These are phyloP conservation scores for Tolypocladium inflatum DNA, from an alignment of 2,329 filamentous ascomycete genomes.

Conservation along the genomic window DNA sequence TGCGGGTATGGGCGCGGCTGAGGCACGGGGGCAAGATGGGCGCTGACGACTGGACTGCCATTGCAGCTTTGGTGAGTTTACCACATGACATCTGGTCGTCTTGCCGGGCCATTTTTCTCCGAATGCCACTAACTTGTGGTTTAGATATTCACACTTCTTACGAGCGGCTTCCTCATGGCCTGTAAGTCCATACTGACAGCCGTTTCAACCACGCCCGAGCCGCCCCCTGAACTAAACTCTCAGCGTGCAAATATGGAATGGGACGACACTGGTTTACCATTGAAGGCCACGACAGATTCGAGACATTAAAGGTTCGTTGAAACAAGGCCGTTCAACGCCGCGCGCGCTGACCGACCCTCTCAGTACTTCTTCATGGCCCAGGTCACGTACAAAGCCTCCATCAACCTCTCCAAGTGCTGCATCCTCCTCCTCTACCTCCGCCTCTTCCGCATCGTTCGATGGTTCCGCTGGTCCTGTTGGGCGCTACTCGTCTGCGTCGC, in stretches of 20 bases:
- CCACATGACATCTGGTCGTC: neutral
- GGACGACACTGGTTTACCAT: slow-evolving; percentile 9
- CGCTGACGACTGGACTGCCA: slow-evolving; percentile 12
- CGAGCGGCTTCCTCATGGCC: slow-evolving; percentile 3
- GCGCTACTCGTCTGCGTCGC: slow-evolving; percentile 13
- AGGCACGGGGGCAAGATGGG: slow-evolving; percentile 11
- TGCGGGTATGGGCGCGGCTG: slow-evolving; percentile 11
- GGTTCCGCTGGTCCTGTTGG: slow-evolving; percentile 15
- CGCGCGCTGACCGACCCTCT: neutral
- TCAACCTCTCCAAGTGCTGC: slow-evolving; percentile 21
- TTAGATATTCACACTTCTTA: slow-evolving; percentile 6
- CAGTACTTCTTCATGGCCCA: slow-evolving; percentile 17
- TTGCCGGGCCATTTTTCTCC: neutral
- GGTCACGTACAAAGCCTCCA: slow-evolving; percentile 19
- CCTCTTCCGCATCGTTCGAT: slow-evolving; percentile 19
- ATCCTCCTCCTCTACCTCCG: slow-evolving; percentile 23
- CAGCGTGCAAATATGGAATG: slow-evolving; percentile 15
- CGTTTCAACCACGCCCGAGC: neutral
- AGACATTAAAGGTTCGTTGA: slow-evolving; percentile 7
- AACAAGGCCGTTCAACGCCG: neutral
- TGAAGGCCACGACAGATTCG: slow-evolving; percentile 6
- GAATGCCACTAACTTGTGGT: neutral
- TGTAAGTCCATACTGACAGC: neutral
- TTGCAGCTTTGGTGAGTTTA: slow-evolving; percentile 9
- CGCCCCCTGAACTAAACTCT: neutral